Base-by-base conservation (phyloP, 139 green algal species). In the Desmodesmus armatus region DNA sequence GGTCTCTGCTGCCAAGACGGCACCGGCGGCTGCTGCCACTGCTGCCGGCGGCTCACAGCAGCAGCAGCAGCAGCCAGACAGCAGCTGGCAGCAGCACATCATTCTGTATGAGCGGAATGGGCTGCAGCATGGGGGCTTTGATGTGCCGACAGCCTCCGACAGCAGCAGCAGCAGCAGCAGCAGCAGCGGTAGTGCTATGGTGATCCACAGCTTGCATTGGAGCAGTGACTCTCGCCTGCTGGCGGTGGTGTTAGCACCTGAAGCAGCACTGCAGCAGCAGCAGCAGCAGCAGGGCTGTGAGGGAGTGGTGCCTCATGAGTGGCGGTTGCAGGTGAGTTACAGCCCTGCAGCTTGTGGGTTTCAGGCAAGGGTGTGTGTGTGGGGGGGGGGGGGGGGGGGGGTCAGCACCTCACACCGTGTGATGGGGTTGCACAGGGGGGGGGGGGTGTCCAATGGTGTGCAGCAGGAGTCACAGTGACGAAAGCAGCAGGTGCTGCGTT, bases 61-160 rank as follows among this genome's bases (percentile, higher is more conserved):
- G 66, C 71, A 47, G 53, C 40, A 53, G 40, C 84, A 31, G 55
- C 25, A 35, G 29, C 41, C 25, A 69, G 40, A 51, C 6, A 39
- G 62, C 15, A 67, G 76, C 33, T 82, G 76, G 84, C 17, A 58
- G 75, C 40, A 63, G 49, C 77, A 66, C 43, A 90, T 99, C 39
- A 39, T 95, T 55, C 86, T 99, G 66, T 98, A 92, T 84, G 97
- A 99, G 91, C 81, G 90, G 31, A 99, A 99, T 85, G 97, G 96
- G 3, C 89, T 99, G 58, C 84, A 84, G 65, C 95, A 98, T 81
- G 96, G 94, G 33, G 80, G 86, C 23, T 99, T 99, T 88, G 89
- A 91, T 66, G 27, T 98, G 37, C 88, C 81, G 6, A 41, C 81
- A 1, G 72, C 43, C 80, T 51, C 47, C 80, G 43, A 15, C n/a